These are phyloP conservation scores for Apostasia shenzhenica DNA, from an alignment of 106 monocot species.

Conservation along the genomic window DNA sequence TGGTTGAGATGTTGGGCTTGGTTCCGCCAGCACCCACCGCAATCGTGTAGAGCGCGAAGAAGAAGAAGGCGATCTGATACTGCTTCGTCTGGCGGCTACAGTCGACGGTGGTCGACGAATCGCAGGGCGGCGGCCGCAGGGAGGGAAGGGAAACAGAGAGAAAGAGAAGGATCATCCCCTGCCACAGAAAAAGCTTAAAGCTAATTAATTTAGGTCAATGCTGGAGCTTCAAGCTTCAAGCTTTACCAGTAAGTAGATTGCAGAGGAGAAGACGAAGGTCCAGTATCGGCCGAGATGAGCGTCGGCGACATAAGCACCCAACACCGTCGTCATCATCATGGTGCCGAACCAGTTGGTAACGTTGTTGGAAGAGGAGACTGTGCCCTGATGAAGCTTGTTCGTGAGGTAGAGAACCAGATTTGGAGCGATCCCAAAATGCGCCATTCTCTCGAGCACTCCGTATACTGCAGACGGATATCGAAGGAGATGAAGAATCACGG, in stretches of 20 bases:
- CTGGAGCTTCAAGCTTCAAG: neutral
- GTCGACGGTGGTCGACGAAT: neutral
- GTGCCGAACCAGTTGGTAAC: constrained; percentile 64
- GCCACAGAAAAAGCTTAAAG: neutral
- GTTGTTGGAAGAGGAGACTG: constrained; percentile 30
- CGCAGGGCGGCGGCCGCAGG: constrained; percentile 23
- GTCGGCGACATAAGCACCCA: constrained; percentile 30
- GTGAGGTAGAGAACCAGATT: constrained; percentile 49
- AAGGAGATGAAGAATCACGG: too few relatives aligned
- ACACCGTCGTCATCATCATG: constrained; percentile 24
- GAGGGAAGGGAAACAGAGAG: constrained; percentile 27
- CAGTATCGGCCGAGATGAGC: constrained; percentile 20
- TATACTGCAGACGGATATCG: constrained; percentile 22
- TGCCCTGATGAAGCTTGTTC: constrained; percentile 39
- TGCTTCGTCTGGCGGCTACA: constrained; percentile 2
- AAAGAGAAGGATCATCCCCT: constrained; percentile 34
- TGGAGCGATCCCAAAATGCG: constrained; percentile 30
- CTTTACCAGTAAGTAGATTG: constrained; percentile 23
- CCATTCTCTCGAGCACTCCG: constrained; percentile 63
- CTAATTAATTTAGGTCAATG: too few relatives aligned
- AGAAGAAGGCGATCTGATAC: constrained; percentile 34
- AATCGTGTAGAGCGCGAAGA: constrained; percentile 35
- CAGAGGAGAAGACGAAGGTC: constrained; percentile 5
- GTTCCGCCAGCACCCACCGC: constrained; percentile 38
- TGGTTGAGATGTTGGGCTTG: constrained; percentile 42